Conservation (phyloP, 768 basidiomycete genomes). For the Naganishia vaughanmartiniae region DNA sequence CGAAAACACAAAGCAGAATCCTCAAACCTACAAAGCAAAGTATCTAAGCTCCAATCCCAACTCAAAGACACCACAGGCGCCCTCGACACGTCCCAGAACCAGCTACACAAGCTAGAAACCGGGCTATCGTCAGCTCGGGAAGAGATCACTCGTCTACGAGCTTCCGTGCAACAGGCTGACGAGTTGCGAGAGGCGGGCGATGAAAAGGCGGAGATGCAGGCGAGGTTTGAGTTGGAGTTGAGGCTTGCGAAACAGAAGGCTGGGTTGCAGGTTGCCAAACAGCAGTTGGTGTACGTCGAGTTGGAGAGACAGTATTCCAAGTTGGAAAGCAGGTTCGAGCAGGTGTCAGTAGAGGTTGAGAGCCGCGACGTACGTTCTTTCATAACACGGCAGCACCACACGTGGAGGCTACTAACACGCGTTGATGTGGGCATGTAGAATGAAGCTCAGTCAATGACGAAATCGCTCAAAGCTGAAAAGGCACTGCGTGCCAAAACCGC, state of each 20-base stretch:
- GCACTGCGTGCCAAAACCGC: not conserved
- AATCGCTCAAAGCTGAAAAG: conserved; percentile 12
- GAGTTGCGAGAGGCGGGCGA: not conserved
- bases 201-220: not conserved
- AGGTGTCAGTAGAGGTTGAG: not conserved
- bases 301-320: conserved; percentile 6
- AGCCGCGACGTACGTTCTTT: not conserved
- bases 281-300: conserved; percentile 2
- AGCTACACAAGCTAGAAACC: conserved; percentile 5
- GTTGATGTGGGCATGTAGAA: not conserved
- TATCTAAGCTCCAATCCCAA: conserved; percentile 4
- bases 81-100: conserved; percentile 20
- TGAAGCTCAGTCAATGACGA: conserved; percentile 1
- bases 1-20: conserved; percentile 23
- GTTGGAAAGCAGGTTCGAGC: not conserved
- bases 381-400: not conserved
- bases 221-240: conserved; percentile 17
- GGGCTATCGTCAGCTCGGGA: not conserved
- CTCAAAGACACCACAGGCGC: conserved; percentile 18
- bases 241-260: conserved; percentile 18
- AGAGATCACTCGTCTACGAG: not conserved
- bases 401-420: not conserved
- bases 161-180: not conserved
- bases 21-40: conserved; percentile 3
- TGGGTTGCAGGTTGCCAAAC: conserved; percentile 6